A percentile compares a stretch with the other conserved stretches of the same genome.
These are phyloP conservation scores for Clarireedia homoeocarpa DNA, from an alignment of 2,329 filamentous ascomycete species.

Conservation along the genomic window DNA sequence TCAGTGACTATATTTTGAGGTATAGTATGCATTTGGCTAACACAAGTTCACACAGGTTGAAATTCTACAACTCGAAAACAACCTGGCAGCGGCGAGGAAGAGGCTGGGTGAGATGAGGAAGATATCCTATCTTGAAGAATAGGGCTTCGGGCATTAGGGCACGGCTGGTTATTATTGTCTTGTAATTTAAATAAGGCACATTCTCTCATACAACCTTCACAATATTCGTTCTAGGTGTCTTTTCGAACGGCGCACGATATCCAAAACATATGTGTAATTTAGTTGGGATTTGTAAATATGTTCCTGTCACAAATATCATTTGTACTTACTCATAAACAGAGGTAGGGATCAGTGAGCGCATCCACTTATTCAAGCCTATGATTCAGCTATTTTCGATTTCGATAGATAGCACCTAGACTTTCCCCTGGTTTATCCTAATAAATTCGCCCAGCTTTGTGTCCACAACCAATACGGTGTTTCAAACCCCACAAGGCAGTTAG, in stretches of 20 bases:
- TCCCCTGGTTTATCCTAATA: too few relatives aligned
- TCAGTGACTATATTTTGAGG: constrained; percentile 37
- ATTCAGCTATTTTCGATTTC: too few relatives aligned
- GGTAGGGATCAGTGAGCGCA: too few relatives aligned
- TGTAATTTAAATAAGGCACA: not conserved
- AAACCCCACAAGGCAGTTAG: too few relatives aligned
- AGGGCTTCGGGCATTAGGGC: not conserved
- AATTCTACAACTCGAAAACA: constrained; percentile 91
- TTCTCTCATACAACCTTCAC: not conserved
- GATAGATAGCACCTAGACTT: too few relatives aligned
- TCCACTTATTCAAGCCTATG: too few relatives aligned
- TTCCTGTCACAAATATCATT: too few relatives aligned
- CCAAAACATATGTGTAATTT: not conserved
- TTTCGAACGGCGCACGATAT: constrained; percentile 4
- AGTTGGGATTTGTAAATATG: too few relatives aligned
- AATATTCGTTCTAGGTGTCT: not conserved
- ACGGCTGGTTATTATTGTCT: not conserved
- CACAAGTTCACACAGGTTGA: constrained; percentile 60
- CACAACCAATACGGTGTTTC: too few relatives aligned
- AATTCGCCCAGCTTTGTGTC: too few relatives aligned
- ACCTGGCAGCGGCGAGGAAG: constrained; percentile 68
- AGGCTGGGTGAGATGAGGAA: constrained; percentile 87
- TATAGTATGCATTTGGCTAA: constrained; percentile 7
- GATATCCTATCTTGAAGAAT: constrained; percentile 29
- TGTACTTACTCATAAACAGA: too few relatives aligned